These are phyloP conservation scores for Phialophora chinensis DNA, from an alignment of 2,329 filamentous ascomycete genomes.

Conservation along the genomic window DNA sequence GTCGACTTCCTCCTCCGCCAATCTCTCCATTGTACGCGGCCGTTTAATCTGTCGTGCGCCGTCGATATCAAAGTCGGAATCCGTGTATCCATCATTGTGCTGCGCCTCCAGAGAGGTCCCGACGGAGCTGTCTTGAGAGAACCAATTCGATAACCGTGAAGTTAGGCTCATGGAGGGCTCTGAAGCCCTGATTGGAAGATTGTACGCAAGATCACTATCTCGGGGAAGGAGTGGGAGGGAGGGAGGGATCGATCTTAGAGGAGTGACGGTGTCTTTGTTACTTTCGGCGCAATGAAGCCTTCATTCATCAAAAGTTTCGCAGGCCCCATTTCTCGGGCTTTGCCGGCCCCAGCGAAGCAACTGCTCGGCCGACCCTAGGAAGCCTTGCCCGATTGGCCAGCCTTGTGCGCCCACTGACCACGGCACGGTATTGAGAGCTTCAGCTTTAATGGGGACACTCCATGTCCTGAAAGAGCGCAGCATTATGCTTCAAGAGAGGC, in stretches of 20 bases:
- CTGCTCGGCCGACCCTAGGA: constrained; percentile 8
- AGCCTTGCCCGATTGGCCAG: constrained; percentile 20
- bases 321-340: constrained; percentile 12
- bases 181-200: constrained; percentile 25
- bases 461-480: not conserved
- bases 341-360: constrained; percentile 6
- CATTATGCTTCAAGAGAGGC: not conserved
- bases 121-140: constrained; percentile 51
- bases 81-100: constrained; percentile 42
- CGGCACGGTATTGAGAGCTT: not conserved
- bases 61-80: constrained; percentile 41
- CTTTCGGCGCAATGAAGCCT: constrained; percentile 19
- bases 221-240: not conserved
- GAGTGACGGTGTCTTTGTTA: constrained; percentile 4
- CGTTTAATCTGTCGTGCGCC: constrained; percentile 39
- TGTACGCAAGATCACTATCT: not conserved
- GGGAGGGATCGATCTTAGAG: constrained; percentile 3
- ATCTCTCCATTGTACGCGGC: constrained; percentile 36
- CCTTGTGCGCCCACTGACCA: not conserved
- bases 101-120: constrained; percentile 23
- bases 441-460: not conserved
- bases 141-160: constrained; percentile 60
- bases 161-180: constrained; percentile 62
- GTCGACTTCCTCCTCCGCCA: constrained; percentile 38
- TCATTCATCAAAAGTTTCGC: constrained; percentile 19